phyloP scores from a whole-genome alignment of 805 yeast species.

The Torulaspora microellipsoides region DNA sequence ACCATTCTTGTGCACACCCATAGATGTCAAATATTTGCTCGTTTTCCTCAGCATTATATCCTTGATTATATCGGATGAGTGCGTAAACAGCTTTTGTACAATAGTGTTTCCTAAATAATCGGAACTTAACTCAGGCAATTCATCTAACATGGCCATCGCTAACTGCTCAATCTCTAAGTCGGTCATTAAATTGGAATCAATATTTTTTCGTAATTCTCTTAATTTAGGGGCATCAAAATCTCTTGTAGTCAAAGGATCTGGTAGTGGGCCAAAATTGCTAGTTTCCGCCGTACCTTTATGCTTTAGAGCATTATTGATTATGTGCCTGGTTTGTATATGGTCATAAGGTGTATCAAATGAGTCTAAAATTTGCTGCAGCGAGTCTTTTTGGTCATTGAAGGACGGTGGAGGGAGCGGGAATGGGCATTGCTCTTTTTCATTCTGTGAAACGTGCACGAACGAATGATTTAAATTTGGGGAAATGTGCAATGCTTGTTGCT shows the following conservation, averaged over 20 bases:
- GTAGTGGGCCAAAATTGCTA: constrained; percentile 65
- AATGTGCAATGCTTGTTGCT: constrained; percentile 11
- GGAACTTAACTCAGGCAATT: constrained; percentile 83
- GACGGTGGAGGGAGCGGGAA: constrained; percentile 34
- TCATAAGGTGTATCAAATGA: constrained; percentile 25
- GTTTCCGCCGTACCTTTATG: constrained; percentile 45
- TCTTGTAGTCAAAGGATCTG: constrained; percentile 61
- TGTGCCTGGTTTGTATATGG: constrained; percentile 36
- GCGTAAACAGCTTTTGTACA: constrained; percentile 82
- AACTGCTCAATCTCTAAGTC: constrained; percentile 71
- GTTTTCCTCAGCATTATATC: constrained; percentile 76
- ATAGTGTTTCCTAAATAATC: constrained; percentile 96
- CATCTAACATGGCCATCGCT: constrained; percentile 78
- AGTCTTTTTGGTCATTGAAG: constrained; percentile 14
- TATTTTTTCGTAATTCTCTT: constrained; percentile 75
- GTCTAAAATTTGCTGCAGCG: constrained; percentile 20
- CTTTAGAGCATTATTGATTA: constrained; percentile 41
- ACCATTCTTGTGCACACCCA: constrained; percentile 95
- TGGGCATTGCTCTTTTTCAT: constrained; percentile 35
- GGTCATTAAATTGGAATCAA: constrained; percentile 51
- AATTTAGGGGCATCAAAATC: constrained; percentile 84
- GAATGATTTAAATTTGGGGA: constrained; percentile 15
- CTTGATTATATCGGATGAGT: constrained; percentile 63
- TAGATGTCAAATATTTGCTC: constrained; percentile 76
- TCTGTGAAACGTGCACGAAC: constrained; percentile 11